Conservation (phyloP, 257 asterid species). For the Solanum microdontum region DNA sequence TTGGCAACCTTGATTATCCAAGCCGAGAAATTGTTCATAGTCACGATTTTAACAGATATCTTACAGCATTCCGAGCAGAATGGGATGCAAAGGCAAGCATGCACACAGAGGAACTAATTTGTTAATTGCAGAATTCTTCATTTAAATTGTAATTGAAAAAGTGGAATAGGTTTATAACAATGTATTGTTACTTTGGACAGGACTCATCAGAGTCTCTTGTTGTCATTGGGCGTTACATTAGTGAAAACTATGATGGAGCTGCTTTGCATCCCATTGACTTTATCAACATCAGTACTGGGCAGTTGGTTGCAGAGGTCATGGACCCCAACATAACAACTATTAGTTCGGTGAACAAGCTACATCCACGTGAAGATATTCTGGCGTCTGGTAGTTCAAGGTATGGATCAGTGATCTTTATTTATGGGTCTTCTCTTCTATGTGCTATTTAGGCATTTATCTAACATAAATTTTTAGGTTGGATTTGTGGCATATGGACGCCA, state of each 20-base stretch:
- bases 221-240: constrained; percentile 89
- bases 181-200: constrained; percentile 24
- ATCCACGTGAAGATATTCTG: constrained; percentile 83
- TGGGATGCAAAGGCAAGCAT: constrained; percentile 88
- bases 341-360: constrained; percentile 90
- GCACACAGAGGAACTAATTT: background rate
- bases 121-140: background rate
- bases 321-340: constrained; percentile 92
- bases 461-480: background rate
- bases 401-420: background rate
- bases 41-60: constrained; percentile 86
- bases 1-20: constrained; percentile 73
- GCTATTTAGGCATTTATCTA: background rate
- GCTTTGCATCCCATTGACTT: constrained; percentile 97
- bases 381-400: constrained; percentile 98
- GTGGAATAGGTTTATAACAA: background rate
- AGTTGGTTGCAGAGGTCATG: constrained; percentile 80
- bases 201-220: constrained; percentile 82
- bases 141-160: background rate
- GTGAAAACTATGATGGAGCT: constrained; percentile 78
- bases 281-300: constrained; percentile 71
- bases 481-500: background rate
- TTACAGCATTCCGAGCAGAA: constrained; percentile 89
- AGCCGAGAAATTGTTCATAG: constrained; percentile 96
- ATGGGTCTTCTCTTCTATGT: background rate